Base-by-base conservation (phyloP, 2,329 filamentous ascomycete species). In the Xylaria sp. region DNA sequence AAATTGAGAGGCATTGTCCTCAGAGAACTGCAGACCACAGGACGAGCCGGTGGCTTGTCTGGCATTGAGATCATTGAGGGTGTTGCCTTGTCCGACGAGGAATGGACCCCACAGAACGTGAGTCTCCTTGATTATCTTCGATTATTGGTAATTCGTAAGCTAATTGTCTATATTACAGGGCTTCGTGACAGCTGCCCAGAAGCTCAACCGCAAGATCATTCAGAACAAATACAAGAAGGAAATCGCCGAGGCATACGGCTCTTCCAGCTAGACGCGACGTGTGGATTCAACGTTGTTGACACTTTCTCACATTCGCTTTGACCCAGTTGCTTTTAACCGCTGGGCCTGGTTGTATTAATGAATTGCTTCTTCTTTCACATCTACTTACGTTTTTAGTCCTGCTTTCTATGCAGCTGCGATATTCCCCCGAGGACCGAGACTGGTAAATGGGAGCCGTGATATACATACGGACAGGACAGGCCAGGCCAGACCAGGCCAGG, bases 101-200 rank as follows among this genome's bases (percentile, higher is more conserved):
- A 90, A 73, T 90, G 87, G 87, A 90, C 86, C 8, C 85, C 87
- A 50, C 84, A 89, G 66, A 90, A 89, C 69, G 86, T 89, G 74
- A 81, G 85, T 79, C 30, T 39, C 47, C 7, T 30, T 23, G 7
- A 8, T 7, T 51, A 1, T 23, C 30, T 19, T 2, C 7, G 5
- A 55, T 6, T 6, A 11, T 23, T 48, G 19, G 11, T 47, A 8
- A 35, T 42, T 10, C 35, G 4, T n/a, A 3, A 10, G 34, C 52
- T 18, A n/a, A 39, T 52, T 58, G 8, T 47, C 74, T 75, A 70
- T 75, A 65, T 62, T 58, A 57, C 65, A 89, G 86, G 79, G 80
- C 59, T 79, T 85, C 59, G 82, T 87, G 58, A 89, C 87, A 52
- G 86, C 87, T 9, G 87, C 87, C 2, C 87, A 90, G 74, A 90